Evolutionary conservation across 1,284 basidiomycete genomes (phyloP).

Genomic region (Cryptococcus sp.): DNA sequence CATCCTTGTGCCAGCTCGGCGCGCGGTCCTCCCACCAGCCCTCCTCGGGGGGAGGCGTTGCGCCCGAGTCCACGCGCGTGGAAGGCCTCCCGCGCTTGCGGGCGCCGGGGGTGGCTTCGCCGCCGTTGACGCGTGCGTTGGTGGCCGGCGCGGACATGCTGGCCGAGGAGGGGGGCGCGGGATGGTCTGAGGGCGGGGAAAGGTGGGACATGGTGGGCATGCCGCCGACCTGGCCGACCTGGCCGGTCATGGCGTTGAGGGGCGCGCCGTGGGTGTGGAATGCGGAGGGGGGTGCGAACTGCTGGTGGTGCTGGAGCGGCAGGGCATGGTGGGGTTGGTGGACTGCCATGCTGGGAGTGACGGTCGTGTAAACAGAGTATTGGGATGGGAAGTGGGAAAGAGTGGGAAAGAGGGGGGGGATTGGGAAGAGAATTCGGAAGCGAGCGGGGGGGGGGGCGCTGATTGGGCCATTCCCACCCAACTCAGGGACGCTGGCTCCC

Average conservation of each 20-base stretch:
- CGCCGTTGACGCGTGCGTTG: not conserved
- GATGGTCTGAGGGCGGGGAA: slow-evolving; percentile 1
- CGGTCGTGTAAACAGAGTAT: not conserved
- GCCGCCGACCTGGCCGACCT: not conserved
- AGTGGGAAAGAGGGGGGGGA: not conserved
- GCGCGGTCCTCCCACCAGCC: slow-evolving; percentile 5
- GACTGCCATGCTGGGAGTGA: not conserved
- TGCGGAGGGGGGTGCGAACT: not conserved
- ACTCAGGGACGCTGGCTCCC: not conserved
- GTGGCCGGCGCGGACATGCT: not conserved
- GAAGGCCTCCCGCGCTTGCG: not conserved
- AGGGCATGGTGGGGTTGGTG: not conserved
- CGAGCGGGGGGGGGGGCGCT: not conserved
- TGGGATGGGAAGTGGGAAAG: not conserved
- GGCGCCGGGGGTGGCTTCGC: not conserved
- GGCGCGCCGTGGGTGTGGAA: not conserved
- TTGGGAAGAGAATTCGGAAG: not conserved
- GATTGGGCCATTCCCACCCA: not conserved
- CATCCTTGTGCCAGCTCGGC: slow-evolving; percentile 5
- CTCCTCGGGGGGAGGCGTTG: not conserved
- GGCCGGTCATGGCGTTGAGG: not conserved
- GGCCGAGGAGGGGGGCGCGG: not conserved
- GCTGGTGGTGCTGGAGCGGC: not conserved
- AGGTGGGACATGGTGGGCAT: not conserved
- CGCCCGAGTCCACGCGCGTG: not conserved